Base-by-base conservation (phyloP, 2,329 filamentous ascomycete genomes). In the Lasiodiplodia citricola region DNA sequence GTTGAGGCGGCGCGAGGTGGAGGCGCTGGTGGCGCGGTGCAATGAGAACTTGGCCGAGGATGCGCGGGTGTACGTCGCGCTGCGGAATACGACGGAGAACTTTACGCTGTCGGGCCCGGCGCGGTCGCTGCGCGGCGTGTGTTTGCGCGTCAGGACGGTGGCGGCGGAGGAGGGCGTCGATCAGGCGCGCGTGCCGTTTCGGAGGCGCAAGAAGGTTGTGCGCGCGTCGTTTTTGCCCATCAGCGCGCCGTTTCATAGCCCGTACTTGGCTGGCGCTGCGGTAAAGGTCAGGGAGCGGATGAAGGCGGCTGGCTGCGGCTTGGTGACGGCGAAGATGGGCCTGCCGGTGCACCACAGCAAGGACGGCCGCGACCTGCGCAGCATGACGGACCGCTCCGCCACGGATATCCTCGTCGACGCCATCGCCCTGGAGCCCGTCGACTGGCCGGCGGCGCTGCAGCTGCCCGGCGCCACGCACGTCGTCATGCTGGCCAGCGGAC, bases 181-280 rank as follows among this genome's bases (percentile, higher is more conserved):
- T 21, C 74, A 73, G 37, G 60, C 70, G 23, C 74, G 72, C 58
- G 68, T 78, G 21, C 63, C 69, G 1, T 79, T 77, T 64, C 75
- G 72, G 21, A 73, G 75, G 28, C 74, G 80, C 51, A 79, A 77
- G 52, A 69, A 74, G 2, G 69, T 63, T 28, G 67, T 78, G 38
- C 70, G 69, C 4, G 68, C 73, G 68, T 68, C 69, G 1, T 83
- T 82, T 55, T 72, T 84, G 2, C 81, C 81, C 0, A 80, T 83
- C 57, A 79, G 76, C 31, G 76, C 78, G 1, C 79, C 82, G 0
- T 83, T 82, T 56, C 82, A 84, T 69, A 80, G 76, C 18, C 69
- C 71, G 4, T 77, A 81, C 57, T 75, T 83, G 7, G 67, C 66
- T 11, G 52, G 68, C 2, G 55, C 70, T 25, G 50, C 37, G 4